Evolutionary conservation across 164 flowering plant genomes (phyloP), one percentile per base, ranked within the genome.

Genomic region (Tetracentron sinense): DNA sequence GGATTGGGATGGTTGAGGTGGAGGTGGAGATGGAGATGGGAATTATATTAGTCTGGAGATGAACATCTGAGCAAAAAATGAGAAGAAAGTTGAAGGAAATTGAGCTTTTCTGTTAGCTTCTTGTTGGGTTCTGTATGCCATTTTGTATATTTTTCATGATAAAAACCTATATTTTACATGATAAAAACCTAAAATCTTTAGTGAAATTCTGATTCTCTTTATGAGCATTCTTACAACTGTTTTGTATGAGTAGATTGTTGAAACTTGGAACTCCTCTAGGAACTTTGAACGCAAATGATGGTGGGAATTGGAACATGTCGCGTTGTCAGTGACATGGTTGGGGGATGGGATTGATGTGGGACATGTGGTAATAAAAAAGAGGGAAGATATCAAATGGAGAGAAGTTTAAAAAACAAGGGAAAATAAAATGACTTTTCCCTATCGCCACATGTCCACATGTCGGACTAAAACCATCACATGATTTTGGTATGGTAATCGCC

Each of bases 1-100:
- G 7, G 8, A 10, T 22, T 51, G 54, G 54, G 54, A 6, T 23
- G 16, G 7, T n/a, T n/a, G n/a, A n/a, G n/a, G n/a, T n/a, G n/a
- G n/a, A n/a, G n/a, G n/a, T n/a, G n/a, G n/a, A n/a, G n/a, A n/a
- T 52, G 55, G 42, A 19, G 35, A 29, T 54, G 57, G 57, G 31
- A 54, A 27, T 28, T 29, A 20, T 6, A 6, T 16, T 4, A 15
- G 31, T 27, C 14, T 28, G 10, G 8, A 35, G 27, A 21, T 56
- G 25, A 7, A n/a, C 1, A 12, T 35, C 26, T 20, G 47, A 31
- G 60, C 15, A 38, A 38, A 19, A 57, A 5, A 27, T 6, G 33
- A 20, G 31, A 19, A 30, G 17, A 58, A 42, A 60, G 53, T 38
- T 30, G n/a, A 48, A 44, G 11, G 21, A 46, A 31, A 60, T 23